A percentile compares a stretch with the other conserved stretches of the same genome.
Conservation (phyloP, 164 flowering plant genomes). For the Annona squamosa region DNA sequence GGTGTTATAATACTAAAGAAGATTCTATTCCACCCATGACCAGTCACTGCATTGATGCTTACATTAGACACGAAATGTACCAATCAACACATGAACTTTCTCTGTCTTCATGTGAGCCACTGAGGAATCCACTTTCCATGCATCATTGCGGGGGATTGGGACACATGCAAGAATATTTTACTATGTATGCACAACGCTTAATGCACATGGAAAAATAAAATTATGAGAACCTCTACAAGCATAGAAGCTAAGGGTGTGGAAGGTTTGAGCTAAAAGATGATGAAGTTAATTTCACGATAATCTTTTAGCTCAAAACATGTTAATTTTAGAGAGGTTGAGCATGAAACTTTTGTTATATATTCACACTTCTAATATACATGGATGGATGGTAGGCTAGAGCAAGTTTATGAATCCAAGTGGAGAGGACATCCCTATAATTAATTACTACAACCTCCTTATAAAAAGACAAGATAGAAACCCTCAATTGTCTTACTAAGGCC, state of each 20-base stretch:
- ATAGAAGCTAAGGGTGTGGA: too few relatives aligned
- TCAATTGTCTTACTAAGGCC: constrained; percentile 14
- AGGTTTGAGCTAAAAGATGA: too few relatives aligned
- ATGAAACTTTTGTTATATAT: too few relatives aligned
- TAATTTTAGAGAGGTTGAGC: too few relatives aligned
- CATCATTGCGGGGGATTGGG: neutral
- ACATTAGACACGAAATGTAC: constrained; percentile 4
- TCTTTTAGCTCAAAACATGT: too few relatives aligned
- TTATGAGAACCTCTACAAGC: too few relatives aligned
- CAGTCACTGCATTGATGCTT: constrained; percentile 4
- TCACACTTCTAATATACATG: too few relatives aligned
- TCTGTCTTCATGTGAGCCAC: constrained; percentile 26
- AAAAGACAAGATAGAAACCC: neutral
- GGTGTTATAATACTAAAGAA: constrained; percentile 16
- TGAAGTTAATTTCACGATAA: too few relatives aligned
- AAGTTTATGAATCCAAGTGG: too few relatives aligned
- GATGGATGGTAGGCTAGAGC: too few relatives aligned
- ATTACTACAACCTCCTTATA: neutral
- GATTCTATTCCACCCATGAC: constrained; percentile 33
- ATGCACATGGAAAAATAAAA: too few relatives aligned
- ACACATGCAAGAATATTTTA: neutral
- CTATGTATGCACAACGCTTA: too few relatives aligned
- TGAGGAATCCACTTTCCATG: neutral
- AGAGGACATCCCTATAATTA: neutral
- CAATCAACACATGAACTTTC: constrained; percentile 22